Conservation (phyloP, 2,329 filamentous ascomycete genomes). For the Dothideomycetes sp. region DNA sequence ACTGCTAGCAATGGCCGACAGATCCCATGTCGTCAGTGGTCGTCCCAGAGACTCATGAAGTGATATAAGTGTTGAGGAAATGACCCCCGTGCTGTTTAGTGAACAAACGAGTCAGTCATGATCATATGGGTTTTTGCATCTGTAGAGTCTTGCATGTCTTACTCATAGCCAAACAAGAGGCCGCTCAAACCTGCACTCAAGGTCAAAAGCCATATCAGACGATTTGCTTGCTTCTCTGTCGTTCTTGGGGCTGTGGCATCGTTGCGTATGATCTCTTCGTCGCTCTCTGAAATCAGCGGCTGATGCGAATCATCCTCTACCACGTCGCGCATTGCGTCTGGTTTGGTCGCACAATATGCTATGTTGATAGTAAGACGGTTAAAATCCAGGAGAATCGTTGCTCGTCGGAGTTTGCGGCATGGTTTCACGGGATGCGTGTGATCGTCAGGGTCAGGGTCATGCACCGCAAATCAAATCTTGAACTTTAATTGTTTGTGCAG, state of each 20-base stretch:
- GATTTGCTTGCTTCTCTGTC: background rate
- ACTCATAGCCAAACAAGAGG: slow-evolving; percentile 52
- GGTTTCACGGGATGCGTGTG: no score
- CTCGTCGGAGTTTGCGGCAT: no score
- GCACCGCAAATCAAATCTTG: no score
- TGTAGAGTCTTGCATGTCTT: slow-evolving; percentile 12
- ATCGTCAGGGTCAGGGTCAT: no score
- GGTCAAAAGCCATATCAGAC: slow-evolving; percentile 35
- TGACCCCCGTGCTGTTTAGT: slow-evolving; percentile 45
- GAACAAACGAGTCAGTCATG: background rate
- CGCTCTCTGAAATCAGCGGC: slow-evolving; percentile 1
- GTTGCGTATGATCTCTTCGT: background rate
- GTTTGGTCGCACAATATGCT: no score
- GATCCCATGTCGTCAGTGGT: slow-evolving; percentile 42
- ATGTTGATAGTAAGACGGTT: no score
- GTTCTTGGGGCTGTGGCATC: background rate
- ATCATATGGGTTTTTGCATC: background rate
- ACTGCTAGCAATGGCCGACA: slow-evolving; percentile 49
- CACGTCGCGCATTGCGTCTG: background rate
- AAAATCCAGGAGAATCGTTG: no score
- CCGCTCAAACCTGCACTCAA: slow-evolving; percentile 50
- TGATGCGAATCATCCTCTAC: slow-evolving; percentile 1
- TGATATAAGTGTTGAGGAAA: slow-evolving; percentile 51
- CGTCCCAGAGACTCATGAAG: slow-evolving; percentile 40
- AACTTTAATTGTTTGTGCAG: no score